These are phyloP conservation scores for Populus hybrid DNA, from an alignment of 441 rosid species.

Conservation along the genomic window DNA sequence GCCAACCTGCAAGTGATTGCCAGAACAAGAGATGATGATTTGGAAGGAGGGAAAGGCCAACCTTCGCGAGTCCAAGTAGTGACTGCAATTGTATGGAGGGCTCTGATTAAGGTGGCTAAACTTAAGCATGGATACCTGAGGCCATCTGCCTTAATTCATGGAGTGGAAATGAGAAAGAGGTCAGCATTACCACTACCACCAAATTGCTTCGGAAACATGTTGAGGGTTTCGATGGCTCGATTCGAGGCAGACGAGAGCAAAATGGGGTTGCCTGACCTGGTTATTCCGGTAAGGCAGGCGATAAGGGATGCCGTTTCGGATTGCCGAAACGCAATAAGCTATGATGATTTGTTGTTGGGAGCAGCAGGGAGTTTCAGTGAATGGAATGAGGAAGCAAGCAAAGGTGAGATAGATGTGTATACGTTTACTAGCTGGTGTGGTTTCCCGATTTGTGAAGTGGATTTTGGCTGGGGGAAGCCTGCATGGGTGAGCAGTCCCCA, in stretches of 20 bases:
- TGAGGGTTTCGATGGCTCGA: not conserved
- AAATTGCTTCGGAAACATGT: constrained; percentile 23
- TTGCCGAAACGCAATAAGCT: not conserved
- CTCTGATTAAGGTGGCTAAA: constrained; percentile 10
- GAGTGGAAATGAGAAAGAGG: constrained; percentile 21
- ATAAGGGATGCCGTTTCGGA: not conserved
- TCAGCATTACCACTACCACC: constrained; percentile 16
- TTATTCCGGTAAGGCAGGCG: not conserved
- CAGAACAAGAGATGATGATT: not conserved
- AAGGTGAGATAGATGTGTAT: constrained; percentile 7
- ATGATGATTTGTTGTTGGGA: constrained; percentile 8
- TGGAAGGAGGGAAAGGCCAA: not conserved
- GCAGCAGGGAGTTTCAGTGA: not conserved
- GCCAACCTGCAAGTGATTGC: constrained; percentile 9
- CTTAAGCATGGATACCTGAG: constrained; percentile 9
- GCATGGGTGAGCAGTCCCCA: constrained; percentile 8
- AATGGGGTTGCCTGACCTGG: constrained; percentile 4
- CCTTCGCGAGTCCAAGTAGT: constrained; percentile 24
- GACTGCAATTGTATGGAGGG: constrained; percentile 21
- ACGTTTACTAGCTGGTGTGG: constrained; percentile 25
- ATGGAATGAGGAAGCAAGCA: not conserved
- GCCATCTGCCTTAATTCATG: constrained; percentile 15
- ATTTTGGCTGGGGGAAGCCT: constrained; percentile 39
- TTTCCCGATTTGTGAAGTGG: constrained; percentile 13
- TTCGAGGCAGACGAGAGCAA: not conserved